phyloP scores from a whole-genome alignment of 2,329 filamentous ascomycete species.

The Ceratocystis lukuohia region DNA sequence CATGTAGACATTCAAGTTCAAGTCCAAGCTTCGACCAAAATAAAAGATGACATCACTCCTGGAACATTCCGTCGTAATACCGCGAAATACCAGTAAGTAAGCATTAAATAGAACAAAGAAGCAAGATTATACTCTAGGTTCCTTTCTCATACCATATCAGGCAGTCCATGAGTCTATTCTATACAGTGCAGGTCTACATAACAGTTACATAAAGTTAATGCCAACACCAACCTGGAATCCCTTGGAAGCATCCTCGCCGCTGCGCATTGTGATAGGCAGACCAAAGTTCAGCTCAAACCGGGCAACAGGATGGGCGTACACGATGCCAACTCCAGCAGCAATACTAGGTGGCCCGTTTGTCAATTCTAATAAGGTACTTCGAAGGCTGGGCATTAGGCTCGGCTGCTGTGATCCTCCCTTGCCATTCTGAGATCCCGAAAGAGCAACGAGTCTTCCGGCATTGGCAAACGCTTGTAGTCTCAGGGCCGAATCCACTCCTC shows the following conservation, averaged over 20 bases:
- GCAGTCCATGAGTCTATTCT: neutral
- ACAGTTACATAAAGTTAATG: constrained; percentile 74
- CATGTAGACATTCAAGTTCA: too few relatives aligned
- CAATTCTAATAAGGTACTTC: constrained; percentile 54
- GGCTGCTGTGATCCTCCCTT: constrained; percentile 26
- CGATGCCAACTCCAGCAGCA: constrained; percentile 75
- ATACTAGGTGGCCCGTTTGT: constrained; percentile 66
- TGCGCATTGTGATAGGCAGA: constrained; percentile 66
- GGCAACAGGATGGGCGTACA: constrained; percentile 88
- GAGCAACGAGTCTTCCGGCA: constrained; percentile 67
- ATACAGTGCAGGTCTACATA: neutral
- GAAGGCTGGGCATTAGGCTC: constrained; percentile 39
- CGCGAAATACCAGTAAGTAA: too few relatives aligned
- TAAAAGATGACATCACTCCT: too few relatives aligned
- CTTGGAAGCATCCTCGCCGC: constrained; percentile 78
- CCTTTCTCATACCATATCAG: neutral
- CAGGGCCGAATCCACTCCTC: constrained; percentile 70
- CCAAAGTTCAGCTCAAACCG: constrained; percentile 94
- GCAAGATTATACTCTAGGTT: neutral
- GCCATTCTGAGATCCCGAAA: constrained; percentile 45
- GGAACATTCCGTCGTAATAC: too few relatives aligned
- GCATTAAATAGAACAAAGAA: too few relatives aligned
- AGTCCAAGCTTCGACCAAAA: too few relatives aligned
- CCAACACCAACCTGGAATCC: constrained; percentile 91
- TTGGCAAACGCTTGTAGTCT: constrained; percentile 86